phyloP scores from a whole-genome alignment of 2,329 filamentous ascomycete species.

The Knufia fluminis region DNA sequence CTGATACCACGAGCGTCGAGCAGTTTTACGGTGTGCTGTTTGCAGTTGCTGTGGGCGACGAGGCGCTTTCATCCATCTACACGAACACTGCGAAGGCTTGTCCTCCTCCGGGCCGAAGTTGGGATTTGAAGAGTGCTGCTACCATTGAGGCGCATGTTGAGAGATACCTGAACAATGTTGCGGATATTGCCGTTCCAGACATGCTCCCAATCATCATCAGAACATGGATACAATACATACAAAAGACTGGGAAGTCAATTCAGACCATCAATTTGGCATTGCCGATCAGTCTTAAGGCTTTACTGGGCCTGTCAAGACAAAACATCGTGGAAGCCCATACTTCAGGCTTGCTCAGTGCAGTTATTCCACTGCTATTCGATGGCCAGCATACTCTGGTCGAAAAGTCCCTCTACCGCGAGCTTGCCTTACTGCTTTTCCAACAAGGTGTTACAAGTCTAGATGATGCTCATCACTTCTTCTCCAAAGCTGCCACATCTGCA shows the following conservation, averaged over 20 bases:
- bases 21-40: constrained; percentile 77
- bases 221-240: constrained; percentile 16
- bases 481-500: constrained; percentile 43
- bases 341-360: constrained; percentile 59
- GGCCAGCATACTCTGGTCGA: constrained; percentile 48
- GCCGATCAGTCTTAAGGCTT: constrained; percentile 52
- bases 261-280: constrained; percentile 42
- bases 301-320: constrained; percentile 53
- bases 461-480: constrained; percentile 69
- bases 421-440: constrained; percentile 60
- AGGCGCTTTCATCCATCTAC: constrained; percentile 59
- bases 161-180: constrained; percentile 15
- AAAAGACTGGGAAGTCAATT: constrained; percentile 1
- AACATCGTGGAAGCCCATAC: constrained; percentile 65
- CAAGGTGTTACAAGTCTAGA: constrained; percentile 73
- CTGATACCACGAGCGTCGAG: constrained; percentile 48
- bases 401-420: constrained; percentile 49
- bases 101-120: constrained; percentile 6
- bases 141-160: constrained; percentile 9
- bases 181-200: constrained; percentile 22
- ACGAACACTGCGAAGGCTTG: constrained; percentile 12
- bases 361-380: constrained; percentile 55
- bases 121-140: constrained; percentile 9
- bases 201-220: constrained; percentile 19
- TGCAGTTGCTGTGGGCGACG: constrained; percentile 70